Evolutionary conservation across 2,329 filamentous ascomycete species (phyloP).

Genomic region (Talaromyces rugulosus): DNA sequence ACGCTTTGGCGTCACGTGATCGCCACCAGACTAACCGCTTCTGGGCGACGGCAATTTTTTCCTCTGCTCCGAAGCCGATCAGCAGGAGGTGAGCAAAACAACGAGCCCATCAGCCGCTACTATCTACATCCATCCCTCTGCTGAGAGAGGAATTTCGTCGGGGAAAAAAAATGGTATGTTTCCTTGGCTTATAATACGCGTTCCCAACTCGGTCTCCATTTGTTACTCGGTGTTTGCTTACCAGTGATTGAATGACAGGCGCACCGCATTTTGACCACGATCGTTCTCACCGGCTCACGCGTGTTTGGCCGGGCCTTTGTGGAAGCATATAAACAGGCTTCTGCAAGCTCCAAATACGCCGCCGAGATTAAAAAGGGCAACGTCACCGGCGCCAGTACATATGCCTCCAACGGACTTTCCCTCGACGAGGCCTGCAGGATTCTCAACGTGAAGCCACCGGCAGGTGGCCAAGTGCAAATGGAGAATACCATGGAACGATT

Average conservation of each 20-base stretch:
- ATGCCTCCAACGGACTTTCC: conserved; percentile 69
- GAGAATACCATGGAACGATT: conserved; percentile 80
- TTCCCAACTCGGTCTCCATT: neutral
- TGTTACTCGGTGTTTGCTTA: neutral
- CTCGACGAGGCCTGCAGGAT: conserved; percentile 97
- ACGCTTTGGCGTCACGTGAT: neutral
- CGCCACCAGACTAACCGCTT: neutral
- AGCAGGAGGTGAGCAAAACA: neutral
- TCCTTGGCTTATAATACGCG: neutral
- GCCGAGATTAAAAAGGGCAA: conserved; percentile 64
- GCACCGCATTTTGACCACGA: conserved; percentile 89
- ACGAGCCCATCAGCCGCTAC: neutral
- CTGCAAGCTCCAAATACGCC: conserved; percentile 78
- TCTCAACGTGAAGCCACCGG: conserved; percentile 87
- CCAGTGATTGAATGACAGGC: conserved; percentile 54
- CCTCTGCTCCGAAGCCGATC: neutral
- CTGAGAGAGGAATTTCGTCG: neutral
- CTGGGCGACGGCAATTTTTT: neutral
- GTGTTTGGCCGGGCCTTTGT: conserved; percentile 89
- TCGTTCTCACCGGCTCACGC: conserved; percentile 83
- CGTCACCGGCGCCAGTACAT: conserved; percentile 48
- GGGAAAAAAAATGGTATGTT: neutral
- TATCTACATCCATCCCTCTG: neutral
- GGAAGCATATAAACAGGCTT: conserved; percentile 93
- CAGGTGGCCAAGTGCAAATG: conserved; percentile 70